These are phyloP conservation scores for Lepraria neglecta DNA, from an alignment of 495 filamentous ascomycete genomes.

Conservation along the genomic window DNA sequence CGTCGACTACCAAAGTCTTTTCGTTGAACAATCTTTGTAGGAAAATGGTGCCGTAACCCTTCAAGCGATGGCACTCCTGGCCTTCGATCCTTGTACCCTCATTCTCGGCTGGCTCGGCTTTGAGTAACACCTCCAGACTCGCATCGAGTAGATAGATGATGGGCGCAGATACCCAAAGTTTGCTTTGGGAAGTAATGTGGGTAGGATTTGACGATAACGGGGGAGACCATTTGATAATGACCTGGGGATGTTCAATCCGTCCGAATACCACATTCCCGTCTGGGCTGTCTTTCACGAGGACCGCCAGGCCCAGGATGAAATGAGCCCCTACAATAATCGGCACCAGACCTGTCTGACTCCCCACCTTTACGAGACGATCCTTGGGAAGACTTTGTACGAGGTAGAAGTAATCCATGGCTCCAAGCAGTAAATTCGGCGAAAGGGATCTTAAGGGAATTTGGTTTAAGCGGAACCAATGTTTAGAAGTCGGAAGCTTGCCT, in stretches of 20 bases:
- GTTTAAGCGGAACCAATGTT: conserved; percentile 7
- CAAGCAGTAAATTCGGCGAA: conserved; percentile 15
- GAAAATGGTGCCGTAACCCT: conserved; percentile 19
- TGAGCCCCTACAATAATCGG: conserved; percentile 25
- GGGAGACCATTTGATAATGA: conserved; percentile 19
- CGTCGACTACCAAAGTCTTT: conserved; percentile 5
- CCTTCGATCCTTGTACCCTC: conserved; percentile 10
- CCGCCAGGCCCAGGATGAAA: conserved; percentile 22
- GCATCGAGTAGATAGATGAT: conserved; percentile 19
- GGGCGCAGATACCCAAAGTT: not conserved
- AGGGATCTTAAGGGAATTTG: conserved; percentile 6
- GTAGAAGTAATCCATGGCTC: conserved; percentile 23
- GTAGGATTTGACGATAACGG: not conserved
- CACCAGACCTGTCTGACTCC: conserved; percentile 14
- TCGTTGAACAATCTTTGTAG: conserved; percentile 18
- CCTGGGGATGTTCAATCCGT: conserved; percentile 13
- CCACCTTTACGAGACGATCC: conserved; percentile 18
- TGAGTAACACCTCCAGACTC: conserved; percentile 18
- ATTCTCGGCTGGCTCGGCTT: conserved; percentile 6
- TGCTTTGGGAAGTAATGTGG: not conserved
- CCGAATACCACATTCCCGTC: conserved; percentile 19
- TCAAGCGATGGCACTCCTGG: conserved; percentile 20
- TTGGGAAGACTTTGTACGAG: conserved; percentile 25
- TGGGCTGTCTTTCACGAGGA: conserved; percentile 10
- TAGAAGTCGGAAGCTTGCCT: not conserved